Base-by-base conservation (phyloP, 148 eudicot species). In the Amaranthus hypochondriacus region DNA sequence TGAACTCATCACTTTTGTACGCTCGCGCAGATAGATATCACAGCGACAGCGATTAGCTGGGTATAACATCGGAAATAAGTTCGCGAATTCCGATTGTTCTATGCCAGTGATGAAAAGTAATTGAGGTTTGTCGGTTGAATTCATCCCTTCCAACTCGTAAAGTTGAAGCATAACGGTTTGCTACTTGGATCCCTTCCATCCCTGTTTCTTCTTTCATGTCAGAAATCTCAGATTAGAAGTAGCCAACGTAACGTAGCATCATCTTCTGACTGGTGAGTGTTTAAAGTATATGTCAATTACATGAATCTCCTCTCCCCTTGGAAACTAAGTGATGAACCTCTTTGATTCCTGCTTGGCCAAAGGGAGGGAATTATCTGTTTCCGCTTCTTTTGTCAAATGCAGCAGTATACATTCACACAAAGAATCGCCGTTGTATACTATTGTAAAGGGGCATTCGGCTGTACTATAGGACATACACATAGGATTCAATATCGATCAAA, bases 31-130 rank as follows among this genome's bases (percentile, higher is more conserved):
- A 81, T 82, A 86, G 95, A 81, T 89, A 87, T 81, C 80, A 87
- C 83, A 92, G 97, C 69, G 92, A 75, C 78, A 89, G 96, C 90
- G 96, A 94, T 79, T 92, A 75, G 78, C 55, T 75, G 78, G 52
- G 6, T 46, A 9, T 70, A 61, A 10, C 11, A n/a, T 51, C 11
- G 46, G 48, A 65, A 53, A 62, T 59, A 15, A 66, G 62, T 18
- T 68, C 14, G 44, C 62, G 49, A 59, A 18, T 14, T 71, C 51
- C 11, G 59, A 44, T 59, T 21, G 71, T 56, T 73, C 68, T 71
- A 61, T 57, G 56, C 58, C 74, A 76, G 60, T 56, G 86, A 70
- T 71, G 75, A 60, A 72, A 43, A 71, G 62, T 60, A 75, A 70
- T 58, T 18, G 48, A 73, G 68, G 70, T 70, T 59, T 69, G 50